Percentiles rank a stretch among this genome's conserved stretches.
These are phyloP conservation scores for Mimosa pudica DNA, from an alignment of 306 rosid species.

Conservation along the genomic window DNA sequence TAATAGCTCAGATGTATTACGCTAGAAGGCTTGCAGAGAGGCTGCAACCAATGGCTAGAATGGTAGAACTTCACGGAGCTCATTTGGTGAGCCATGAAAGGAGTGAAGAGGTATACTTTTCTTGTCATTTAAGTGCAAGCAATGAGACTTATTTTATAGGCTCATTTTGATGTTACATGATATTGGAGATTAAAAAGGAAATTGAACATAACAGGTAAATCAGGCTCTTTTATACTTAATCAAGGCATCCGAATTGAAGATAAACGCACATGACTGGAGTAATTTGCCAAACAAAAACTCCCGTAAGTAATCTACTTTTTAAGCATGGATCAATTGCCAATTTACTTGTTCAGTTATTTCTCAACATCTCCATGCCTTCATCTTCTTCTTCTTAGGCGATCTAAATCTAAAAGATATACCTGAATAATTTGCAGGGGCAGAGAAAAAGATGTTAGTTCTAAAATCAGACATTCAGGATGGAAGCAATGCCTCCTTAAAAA, in stretches of 20 bases:
- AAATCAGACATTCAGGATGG: slow-evolving; percentile 50
- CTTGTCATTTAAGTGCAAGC: too few species aligned
- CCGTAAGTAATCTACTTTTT: slow-evolving; percentile 47
- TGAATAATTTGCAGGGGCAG: slow-evolving; percentile 57
- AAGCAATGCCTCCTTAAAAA: slow-evolving; percentile 34
- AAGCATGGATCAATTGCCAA: neutral
- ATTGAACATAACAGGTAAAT: slow-evolving; percentile 67
- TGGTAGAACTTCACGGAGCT: too few species aligned
- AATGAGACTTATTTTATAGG: too few species aligned
- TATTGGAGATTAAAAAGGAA: slow-evolving; percentile 28
- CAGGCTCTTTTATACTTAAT: slow-evolving; percentile 78
- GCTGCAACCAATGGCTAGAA: slow-evolving; percentile 81
- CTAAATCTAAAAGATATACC: neutral
- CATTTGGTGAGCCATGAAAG: too few species aligned
- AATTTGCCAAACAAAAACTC: slow-evolving; percentile 59
- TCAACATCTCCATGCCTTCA: neutral
- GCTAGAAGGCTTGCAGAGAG: slow-evolving; percentile 83
- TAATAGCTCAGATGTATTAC: slow-evolving; percentile 78
- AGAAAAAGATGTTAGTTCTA: slow-evolving; percentile 39
- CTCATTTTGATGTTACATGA: neutral
- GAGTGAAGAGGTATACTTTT: too few species aligned
- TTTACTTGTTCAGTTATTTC: neutral
- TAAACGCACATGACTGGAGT: slow-evolving; percentile 76
- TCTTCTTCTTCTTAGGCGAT: too few species aligned
- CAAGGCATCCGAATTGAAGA: slow-evolving; percentile 63